Evolutionary conservation across 257 asterid genomes (phyloP).

Genomic region (Przewalskia tangutica): DNA sequence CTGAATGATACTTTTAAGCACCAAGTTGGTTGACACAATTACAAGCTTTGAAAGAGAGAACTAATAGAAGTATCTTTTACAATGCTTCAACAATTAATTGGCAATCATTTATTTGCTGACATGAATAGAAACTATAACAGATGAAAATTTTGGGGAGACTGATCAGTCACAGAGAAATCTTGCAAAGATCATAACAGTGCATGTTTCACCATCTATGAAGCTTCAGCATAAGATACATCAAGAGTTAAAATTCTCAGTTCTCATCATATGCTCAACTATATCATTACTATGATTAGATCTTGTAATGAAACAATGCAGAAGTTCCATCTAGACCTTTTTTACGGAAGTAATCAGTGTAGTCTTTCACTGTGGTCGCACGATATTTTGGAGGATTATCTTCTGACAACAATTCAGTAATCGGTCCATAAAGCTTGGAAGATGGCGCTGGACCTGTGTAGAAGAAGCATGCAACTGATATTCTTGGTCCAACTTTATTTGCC

Average conservation of each 20-base stretch:
- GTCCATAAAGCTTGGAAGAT: constrained; percentile 33
- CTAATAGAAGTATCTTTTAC: no score
- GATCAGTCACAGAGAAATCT: not conserved
- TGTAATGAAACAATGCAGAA: constrained; percentile 38
- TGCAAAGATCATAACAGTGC: not conserved
- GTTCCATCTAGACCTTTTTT: constrained; percentile 51
- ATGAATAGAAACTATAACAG: no score
- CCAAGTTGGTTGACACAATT: not conserved
- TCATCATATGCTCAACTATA: not conserved
- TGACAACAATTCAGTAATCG: constrained; percentile 41
- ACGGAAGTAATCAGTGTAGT: constrained; percentile 20
- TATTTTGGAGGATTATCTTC: constrained; percentile 51
- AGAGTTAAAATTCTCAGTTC: not conserved
- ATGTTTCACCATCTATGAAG: not conserved
- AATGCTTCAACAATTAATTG: no score
- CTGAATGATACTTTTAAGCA: not conserved
- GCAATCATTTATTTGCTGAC: no score
- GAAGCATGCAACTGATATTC: constrained; percentile 62
- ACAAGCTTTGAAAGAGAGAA: not conserved
- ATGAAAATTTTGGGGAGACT: no score
- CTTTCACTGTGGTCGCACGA: constrained; percentile 42
- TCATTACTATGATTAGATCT: constrained; percentile 16
- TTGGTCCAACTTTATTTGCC: constrained; percentile 45
- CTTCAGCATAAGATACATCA: not conserved
- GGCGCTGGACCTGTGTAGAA: constrained; percentile 31